These are phyloP conservation scores for Thelephora aurantiotincta DNA, from an alignment of 768 basidiomycete genomes.

Conservation along the genomic window DNA sequence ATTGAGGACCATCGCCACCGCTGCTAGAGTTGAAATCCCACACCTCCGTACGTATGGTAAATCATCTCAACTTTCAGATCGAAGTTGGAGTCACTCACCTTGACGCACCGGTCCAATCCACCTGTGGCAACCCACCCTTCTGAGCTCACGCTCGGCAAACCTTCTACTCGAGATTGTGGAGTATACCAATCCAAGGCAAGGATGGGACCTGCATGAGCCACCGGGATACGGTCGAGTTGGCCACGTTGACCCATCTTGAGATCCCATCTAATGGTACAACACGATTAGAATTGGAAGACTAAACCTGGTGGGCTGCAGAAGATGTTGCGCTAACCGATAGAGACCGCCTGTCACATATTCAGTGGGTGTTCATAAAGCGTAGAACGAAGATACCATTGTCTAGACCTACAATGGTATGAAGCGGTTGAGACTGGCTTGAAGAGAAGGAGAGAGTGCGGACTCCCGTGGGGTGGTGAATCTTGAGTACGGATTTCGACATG, in stretches of 20 bases:
- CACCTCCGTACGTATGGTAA: conserved; percentile 24
- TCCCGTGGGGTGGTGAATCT: conserved; percentile 54
- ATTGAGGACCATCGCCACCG: conserved; percentile 37
- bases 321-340: neutral
- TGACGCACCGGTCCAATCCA: conserved; percentile 67
- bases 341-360: neutral
- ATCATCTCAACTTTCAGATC: conserved; percentile 1
- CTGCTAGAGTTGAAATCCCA: conserved; percentile 50
- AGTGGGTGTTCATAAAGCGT: neutral
- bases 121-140: conserved; percentile 60
- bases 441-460: conserved; percentile 63
- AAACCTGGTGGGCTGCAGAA: neutral
- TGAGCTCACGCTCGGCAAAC: conserved; percentile 1
- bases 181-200: conserved; percentile 62
- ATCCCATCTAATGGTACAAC: conserved; percentile 43
- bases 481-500: conserved; percentile 51
- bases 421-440: conserved; percentile 44
- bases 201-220: conserved; percentile 63
- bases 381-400: conserved; percentile 14
- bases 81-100: conserved; percentile 25
- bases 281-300: neutral
- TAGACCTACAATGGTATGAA: conserved; percentile 39
- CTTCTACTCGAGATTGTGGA: conserved; percentile 14
- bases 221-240: conserved; percentile 52
- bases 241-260: conserved; percentile 66